Percentiles rank a stretch among this genome's conserved stretches.
phyloP scores from a whole-genome alignment of 179 eudicot genomes.

The Silene vulgaris region DNA sequence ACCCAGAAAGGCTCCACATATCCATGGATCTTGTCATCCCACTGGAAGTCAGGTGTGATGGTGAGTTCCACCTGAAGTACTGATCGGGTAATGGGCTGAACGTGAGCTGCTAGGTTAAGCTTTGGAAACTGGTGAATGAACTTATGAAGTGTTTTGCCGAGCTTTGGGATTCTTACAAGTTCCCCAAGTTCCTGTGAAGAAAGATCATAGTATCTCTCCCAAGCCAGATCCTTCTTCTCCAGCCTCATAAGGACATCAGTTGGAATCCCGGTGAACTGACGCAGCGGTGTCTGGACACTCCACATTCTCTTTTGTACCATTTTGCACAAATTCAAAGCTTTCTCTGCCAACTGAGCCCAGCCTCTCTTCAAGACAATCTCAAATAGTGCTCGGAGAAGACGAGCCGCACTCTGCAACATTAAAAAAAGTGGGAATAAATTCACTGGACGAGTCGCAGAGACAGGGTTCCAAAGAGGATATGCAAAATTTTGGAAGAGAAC shows the following conservation, averaged over 20 bases:
- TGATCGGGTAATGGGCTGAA: conserved; percentile 94
- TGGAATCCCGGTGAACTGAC: conserved; percentile 71
- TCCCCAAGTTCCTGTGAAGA: conserved; percentile 90
- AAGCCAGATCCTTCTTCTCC: conserved; percentile 91
- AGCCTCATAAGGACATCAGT: conserved; percentile 61
- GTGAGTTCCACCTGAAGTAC: conserved; percentile 84
- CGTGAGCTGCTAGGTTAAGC: conserved; percentile 84
- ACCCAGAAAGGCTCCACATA: conserved; percentile 98
- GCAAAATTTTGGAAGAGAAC: not conserved
- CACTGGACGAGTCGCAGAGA: not conserved
- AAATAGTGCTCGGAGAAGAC: conserved; percentile 76
- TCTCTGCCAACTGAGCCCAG: conserved; percentile 88
- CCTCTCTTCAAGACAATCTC: conserved; percentile 80
- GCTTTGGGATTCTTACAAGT: conserved; percentile 65
- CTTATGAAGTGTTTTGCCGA: conserved; percentile 83
- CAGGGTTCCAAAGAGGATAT: not conserved
- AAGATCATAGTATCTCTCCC: conserved; percentile 95
- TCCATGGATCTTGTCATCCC: conserved; percentile 98
- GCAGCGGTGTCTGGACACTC: conserved; percentile 89
- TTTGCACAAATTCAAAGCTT: conserved; percentile 83
- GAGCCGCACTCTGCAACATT: conserved; percentile 73
- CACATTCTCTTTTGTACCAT: conserved; percentile 92
- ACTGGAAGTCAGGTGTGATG: conserved; percentile 83
- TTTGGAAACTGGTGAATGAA: conserved; percentile 91
- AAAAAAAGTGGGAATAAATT: not conserved